These are phyloP conservation scores for Avena eriantha DNA, from an alignment of 176 grass and related monocot genomes.

Conservation along the genomic window DNA sequence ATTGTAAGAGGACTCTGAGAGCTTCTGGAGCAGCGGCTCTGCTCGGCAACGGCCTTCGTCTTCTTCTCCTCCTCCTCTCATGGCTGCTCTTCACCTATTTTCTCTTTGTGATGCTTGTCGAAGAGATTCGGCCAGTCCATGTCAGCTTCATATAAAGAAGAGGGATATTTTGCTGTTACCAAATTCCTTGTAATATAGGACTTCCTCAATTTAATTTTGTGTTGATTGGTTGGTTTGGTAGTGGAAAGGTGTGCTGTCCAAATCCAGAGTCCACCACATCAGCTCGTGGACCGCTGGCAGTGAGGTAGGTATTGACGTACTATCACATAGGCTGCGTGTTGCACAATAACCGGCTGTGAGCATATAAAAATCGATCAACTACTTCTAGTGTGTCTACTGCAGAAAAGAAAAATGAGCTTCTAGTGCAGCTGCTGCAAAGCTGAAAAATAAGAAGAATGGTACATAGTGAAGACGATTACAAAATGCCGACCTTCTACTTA, in stretches of 20 bases:
- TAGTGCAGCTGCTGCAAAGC: no score
- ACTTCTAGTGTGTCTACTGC: background rate
- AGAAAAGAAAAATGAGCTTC: background rate
- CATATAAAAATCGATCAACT: background rate
- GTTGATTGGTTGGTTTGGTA: background rate
- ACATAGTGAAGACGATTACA: background rate
- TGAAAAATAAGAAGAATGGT: background rate
- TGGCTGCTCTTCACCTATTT: background rate
- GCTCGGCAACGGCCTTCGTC: background rate
- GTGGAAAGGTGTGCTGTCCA: background rate
- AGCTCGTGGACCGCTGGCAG: background rate
- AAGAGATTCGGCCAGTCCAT: background rate
- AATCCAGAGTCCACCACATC: background rate
- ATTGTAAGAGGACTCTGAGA: conserved; percentile 24
- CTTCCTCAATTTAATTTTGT: background rate
- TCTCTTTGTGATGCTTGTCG: background rate
- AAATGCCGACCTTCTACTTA: no score
- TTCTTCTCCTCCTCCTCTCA: background rate
- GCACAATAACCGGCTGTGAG: background rate
- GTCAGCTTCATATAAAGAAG: conserved; percentile 10
- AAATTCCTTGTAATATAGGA: background rate
- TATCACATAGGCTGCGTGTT: background rate
- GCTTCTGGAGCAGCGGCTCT: conserved; percentile 36
- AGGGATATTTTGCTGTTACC: background rate
- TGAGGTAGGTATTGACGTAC: background rate